Evolutionary conservation across 106 monocot species (phyloP), one percentile per base, ranked within the genome.

Genomic region (Cymbidium sinense): DNA sequence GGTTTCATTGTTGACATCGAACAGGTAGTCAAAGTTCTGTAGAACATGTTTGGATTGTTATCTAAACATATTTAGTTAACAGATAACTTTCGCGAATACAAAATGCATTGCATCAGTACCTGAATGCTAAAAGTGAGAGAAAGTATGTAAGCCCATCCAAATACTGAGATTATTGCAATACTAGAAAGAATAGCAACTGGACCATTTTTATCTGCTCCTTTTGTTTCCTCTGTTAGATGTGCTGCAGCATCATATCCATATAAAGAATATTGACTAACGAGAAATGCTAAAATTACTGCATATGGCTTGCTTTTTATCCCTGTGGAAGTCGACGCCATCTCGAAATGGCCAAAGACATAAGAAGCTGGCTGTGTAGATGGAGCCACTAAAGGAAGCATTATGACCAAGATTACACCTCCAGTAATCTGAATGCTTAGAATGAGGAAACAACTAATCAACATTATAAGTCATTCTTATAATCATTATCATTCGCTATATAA

Each of bases 221-320:
- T 94, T n/a, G 93, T 94, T 74, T 94, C 93, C 84, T 94, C 91
- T n/a, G 93, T 94, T 51, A 94, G 76, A 80, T 94, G 94, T 44
- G 94, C 94, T 17, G 94, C 94, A 21, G 94, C 94, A 75, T 91
- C 94, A 35, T 91, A 94, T 70, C 94, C 94, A n/a, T 89, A 91
- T 73, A 94, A 75, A 70, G 94, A 94, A 80, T 94, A 94, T 74
- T 94, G 91, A 52, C 94, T 94, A 27, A 91, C 94, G 51, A 89
- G 79, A 77, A 91, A 43, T 18, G 94, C 79, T 27, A 94, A 81
- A 33, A 94, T 77, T 28, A 75, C 86, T 25, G 89, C 94, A 61
- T 94, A 94, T 5, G 83, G 64, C 28, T 80, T 86, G 89, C 94
- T 89, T 1, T 37, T 78, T 76, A 94, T 82, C 27, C 94, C 89